phyloP scores from a whole-genome alignment of 2,329 filamentous ascomycete genomes.

The Seiridium cupressi region DNA sequence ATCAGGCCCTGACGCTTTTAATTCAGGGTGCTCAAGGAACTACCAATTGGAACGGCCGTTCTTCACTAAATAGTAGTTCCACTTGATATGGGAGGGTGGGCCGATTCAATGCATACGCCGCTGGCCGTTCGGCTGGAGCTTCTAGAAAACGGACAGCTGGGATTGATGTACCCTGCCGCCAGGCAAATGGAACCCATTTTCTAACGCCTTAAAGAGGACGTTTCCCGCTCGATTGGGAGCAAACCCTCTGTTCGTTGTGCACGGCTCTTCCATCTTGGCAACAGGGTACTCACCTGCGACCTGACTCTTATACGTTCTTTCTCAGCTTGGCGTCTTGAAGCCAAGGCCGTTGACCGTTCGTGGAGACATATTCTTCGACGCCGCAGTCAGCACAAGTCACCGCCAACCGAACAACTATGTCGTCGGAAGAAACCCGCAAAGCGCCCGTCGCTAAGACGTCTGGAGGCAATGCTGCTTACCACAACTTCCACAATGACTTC shows the following conservation, averaged over 20 bases:
- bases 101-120: constrained; percentile 1
- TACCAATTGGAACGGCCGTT: constrained; percentile 1
- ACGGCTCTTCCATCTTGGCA: neutral
- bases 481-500: constrained; percentile 78
- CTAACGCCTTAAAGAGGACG: neutral
- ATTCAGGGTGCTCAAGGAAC: neutral
- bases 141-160: neutral
- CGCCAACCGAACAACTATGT: constrained; percentile 4
- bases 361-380: neutral
- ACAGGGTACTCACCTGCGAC: neutral
- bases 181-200: constrained; percentile 1
- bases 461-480: constrained; percentile 59
- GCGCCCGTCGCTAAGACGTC: constrained; percentile 43
- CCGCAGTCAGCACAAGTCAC: neutral
- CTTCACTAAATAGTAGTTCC: constrained; percentile 4
- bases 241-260: constrained; percentile 2
- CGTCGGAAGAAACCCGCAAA: constrained; percentile 1
- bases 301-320: neutral
- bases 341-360: neutral
- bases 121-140: neutral
- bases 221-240: neutral
- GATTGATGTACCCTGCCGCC: neutral
- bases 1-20: neutral
- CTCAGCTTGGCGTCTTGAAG: neutral
- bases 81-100: constrained; percentile 4